Base-by-base conservation (phyloP, 2,329 filamentous ascomycete genomes). In the Epichloe amarillans region DNA sequence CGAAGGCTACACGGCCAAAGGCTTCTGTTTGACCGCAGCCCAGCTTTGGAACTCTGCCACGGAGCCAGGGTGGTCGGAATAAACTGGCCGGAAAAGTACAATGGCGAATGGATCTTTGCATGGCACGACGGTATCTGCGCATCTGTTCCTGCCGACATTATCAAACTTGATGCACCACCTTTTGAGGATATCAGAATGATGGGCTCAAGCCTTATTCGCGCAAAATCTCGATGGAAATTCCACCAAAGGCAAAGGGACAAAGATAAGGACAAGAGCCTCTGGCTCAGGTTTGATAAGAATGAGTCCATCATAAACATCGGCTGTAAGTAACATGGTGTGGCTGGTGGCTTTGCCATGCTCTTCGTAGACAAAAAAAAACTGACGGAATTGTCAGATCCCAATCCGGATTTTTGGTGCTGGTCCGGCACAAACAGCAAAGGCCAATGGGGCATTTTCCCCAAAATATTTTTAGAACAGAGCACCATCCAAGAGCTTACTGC, bases 221-320 rank as follows among this genome's bases (percentile, higher is more conserved):
- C 73, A 10, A 68, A 71, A 40, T 67, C 75, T 12, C 68, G 69
- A 52, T 80, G 76, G 76, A 77, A 71, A 61, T 80, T 76, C 64
- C 65, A 67, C 46, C 68, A 70, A 37, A 73, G 71, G 55, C 68
- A 70, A 37, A 73, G 71, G 55, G 64, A 67, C 21, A 68, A 69
- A 47, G 67, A 70, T 10, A 69, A 69, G 49, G 67, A 71, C 15
- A 66, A 64, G 21, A 68, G 68, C 30, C 62, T 70, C 11, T 80
- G 77, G 77, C 65, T 80, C n/a, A 72, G 67, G 55, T 78, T 86
- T 59, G 80, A 83, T 33, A 83, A 82, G 60, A 79, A 79, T 19
- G 83, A 86, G 55, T 70, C 74, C 3, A 83, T 85, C 15, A 80
- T 73, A 55, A 87, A 83, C 65, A 87, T 79, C 23, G 68, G 66